Evolutionary conservation across 345 rosid genomes (phyloP).

Genomic region (Syzygium grande): DNA sequence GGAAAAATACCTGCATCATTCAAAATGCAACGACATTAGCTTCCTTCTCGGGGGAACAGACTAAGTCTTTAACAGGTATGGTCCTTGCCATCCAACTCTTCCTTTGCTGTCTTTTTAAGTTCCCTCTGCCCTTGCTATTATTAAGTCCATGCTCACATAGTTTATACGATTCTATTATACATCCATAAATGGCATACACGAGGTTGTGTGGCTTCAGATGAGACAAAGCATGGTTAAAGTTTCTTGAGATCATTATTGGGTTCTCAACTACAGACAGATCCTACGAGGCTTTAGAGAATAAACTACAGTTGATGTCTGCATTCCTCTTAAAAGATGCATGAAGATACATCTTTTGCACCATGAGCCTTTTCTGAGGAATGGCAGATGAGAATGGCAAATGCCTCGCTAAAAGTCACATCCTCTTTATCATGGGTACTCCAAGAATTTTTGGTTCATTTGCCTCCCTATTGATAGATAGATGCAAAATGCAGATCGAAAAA

Average conservation of each 20-base stretch:
- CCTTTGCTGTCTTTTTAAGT: neutral
- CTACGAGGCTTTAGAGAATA: neutral
- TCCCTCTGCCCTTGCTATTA: neutral
- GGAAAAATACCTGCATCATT: slow-evolving; percentile 54
- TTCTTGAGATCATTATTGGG: neutral
- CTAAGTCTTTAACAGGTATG: neutral
- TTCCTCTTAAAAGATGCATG: neutral
- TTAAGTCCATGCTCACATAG: neutral
- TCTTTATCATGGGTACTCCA: neutral
- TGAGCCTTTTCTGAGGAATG: neutral
- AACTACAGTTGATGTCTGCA: neutral
- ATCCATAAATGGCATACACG: neutral
- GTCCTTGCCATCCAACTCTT: neutral
- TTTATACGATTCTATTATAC: neutral
- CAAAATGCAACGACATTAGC: neutral
- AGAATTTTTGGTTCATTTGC: neutral
- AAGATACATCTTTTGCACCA: neutral
- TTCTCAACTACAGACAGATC: neutral
- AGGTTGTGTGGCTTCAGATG: neutral
- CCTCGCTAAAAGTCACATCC: neutral
- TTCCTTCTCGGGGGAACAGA: neutral
- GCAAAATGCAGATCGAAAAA: neutral
- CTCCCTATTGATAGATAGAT: neutral
- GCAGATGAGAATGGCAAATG: neutral
- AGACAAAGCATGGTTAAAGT: neutral